Evolutionary conservation across 208 protist genomes (phyloP), one percentile per base, ranked within the genome.

Genomic region (Leishmania major): DNA sequence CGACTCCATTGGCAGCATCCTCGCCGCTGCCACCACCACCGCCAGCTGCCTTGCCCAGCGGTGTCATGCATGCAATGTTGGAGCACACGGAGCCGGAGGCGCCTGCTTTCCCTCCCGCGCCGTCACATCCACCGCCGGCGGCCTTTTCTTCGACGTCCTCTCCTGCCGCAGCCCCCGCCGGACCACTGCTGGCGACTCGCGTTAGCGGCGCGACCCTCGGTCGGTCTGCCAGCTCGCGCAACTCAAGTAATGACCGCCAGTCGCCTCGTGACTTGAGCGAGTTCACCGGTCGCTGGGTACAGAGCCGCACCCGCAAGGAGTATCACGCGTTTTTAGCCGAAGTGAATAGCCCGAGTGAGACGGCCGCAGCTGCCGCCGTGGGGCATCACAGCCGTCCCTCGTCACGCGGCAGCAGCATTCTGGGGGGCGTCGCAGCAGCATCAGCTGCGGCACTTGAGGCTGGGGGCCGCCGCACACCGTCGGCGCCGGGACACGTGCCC

Each of bases 191-290:
- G 60, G 59, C 74, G 73, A 86, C 82, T 40, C 82, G 82, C 19
- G 49, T 86, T 40, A 79, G 78, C 57, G 72, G 82, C 2, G 72
- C 78, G 45, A 43, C 55, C 10, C 37, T 78, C 37, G 73, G 31
- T 49, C 47, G 53, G 43, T 45, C 77, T 17, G 74, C 28, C 13
- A 79, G 78, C 77, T 86, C 78, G 25, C 77, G 77, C n/a, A 40
- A 72, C 64, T 82, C 82, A 6, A 82, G 82, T 78, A 86, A 74
- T 51, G 78, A 78, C 28, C 77, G 77, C 15, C 77, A 71, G 62
- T 73, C 77, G 4, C 64, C 60, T 25, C 49, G 60, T 53, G 60
- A 53, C 47, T 37, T 28, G 35, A 47, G 47, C 19, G 64, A 73
- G 13, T 28, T 49, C 1, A 22, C 37, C 22, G 60, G 53, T n/a